These are phyloP conservation scores for Dryas drummondii DNA, from an alignment of 306 rosid genomes.

Conservation along the genomic window DNA sequence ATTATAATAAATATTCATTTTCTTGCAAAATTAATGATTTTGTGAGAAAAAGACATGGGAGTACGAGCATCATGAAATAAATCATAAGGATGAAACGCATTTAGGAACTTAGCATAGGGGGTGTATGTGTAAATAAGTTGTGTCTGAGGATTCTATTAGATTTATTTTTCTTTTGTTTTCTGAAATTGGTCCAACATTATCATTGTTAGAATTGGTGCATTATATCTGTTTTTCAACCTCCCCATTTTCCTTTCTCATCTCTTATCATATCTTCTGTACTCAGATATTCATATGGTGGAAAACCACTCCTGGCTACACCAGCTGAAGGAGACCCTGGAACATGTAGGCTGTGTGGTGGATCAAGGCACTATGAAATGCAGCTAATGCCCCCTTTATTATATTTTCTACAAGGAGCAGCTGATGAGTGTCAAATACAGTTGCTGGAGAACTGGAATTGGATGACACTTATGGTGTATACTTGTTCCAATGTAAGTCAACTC, in stretches of 20 bases:
- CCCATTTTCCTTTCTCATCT: background rate
- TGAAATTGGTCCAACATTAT: background rate
- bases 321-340: slow-evolving; percentile 56
- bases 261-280: slow-evolving; percentile 13
- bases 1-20: no score
- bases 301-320: slow-evolving; percentile 62
- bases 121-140: no score
- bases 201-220: background rate
- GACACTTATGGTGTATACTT: slow-evolving; percentile 71
- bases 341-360: slow-evolving; percentile 67
- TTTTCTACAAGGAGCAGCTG: slow-evolving; percentile 71
- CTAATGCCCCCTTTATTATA: slow-evolving; percentile 80
- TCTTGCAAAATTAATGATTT: no score
- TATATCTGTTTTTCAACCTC: slow-evolving; percentile 2
- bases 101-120: no score
- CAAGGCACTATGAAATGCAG: slow-evolving; percentile 82
- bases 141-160: background rate
- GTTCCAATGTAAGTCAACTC: slow-evolving; percentile 58
- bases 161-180: background rate
- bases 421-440: slow-evolving; percentile 39
- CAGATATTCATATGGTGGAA: slow-evolving; percentile 75
- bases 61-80: no score
- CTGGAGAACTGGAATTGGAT: slow-evolving; percentile 88
- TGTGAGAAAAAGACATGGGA: no score
- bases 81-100: no score